Evolutionary conservation across 2,329 filamentous ascomycete species (phyloP).

Genomic region (Salinomyces thailandicus): DNA sequence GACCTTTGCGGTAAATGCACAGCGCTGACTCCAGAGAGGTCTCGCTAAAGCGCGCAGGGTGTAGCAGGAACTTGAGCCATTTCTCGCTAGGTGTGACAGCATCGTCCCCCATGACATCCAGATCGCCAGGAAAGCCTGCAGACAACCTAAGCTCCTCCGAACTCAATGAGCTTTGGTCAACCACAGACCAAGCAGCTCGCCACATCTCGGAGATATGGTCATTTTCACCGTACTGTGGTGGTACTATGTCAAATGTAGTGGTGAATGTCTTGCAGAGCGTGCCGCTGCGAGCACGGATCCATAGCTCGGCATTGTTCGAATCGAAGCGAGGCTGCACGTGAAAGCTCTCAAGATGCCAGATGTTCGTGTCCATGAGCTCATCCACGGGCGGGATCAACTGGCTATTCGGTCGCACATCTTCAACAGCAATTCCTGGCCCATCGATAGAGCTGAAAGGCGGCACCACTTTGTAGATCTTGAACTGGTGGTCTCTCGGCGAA

Average conservation of each 20-base stretch:
- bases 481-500: conserved; percentile 79
- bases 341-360: conserved; percentile 42
- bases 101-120: conserved; percentile 19
- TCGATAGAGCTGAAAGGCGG: conserved; percentile 6
- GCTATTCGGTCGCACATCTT: conserved; percentile 45
- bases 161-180: conserved; percentile 33
- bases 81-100: conserved; percentile 46
- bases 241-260: conserved; percentile 60
- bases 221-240: conserved; percentile 42
- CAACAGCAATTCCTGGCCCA: conserved; percentile 8
- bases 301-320: conserved; percentile 34
- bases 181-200: conserved; percentile 42
- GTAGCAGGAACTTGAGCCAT: conserved; percentile 77
- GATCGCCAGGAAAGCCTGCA: conserved; percentile 28
- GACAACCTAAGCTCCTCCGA: conserved; percentile 30
- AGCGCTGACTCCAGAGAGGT: conserved; percentile 76
- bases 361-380: conserved; percentile 40
- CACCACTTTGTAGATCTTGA: conserved; percentile 83
- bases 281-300: conserved; percentile 46
- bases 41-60: conserved; percentile 69
- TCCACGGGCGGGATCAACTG: conserved; percentile 53
- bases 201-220: conserved; percentile 56
- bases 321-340: conserved; percentile 29
- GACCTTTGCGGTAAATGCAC: conserved; percentile 63
- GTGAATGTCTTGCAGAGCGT: conserved; percentile 52